phyloP scores from a whole-genome alignment of 2,329 filamentous ascomycete genomes.

The Biscogniauxia mediterranea region DNA sequence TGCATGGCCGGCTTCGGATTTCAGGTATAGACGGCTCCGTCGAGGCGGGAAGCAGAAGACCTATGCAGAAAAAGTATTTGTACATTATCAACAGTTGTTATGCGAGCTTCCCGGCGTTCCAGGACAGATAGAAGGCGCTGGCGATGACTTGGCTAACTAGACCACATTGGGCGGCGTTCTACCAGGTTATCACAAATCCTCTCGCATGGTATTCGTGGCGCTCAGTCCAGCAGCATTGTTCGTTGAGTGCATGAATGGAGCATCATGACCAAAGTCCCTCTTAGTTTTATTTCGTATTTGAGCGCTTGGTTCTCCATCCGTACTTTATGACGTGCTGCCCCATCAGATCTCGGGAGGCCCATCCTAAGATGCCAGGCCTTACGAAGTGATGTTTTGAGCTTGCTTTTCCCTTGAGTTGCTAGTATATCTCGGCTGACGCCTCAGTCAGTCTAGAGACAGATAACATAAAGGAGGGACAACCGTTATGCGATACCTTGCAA shows the following conservation, averaged over 20 bases:
- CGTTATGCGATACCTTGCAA: too few species aligned
- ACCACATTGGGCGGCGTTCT: slow-evolving; percentile 23
- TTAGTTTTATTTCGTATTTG: background rate
- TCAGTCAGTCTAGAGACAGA: too few species aligned
- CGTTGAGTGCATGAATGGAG: background rate
- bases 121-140: slow-evolving; percentile 11
- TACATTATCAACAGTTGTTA: slow-evolving; percentile 1
- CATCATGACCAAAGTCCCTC: background rate
- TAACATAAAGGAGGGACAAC: too few species aligned
- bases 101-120: slow-evolving; percentile 1
- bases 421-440: too few species aligned
- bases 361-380: background rate
- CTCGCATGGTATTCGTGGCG: background rate
- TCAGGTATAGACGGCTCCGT: slow-evolving; percentile 50
- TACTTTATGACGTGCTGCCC: background rate
- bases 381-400: too few species aligned
- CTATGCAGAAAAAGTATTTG: background rate
- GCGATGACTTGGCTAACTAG: slow-evolving; percentile 4
- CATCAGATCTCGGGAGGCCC: background rate
- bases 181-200: background rate
- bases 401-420: too few species aligned
- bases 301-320: background rate
- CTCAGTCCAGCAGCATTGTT: background rate
- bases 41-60: background rate
- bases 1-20: slow-evolving; percentile 97